These are phyloP conservation scores for Vaccinium macrocarpon DNA, from an alignment of 148 eudicot species.

Conservation along the genomic window DNA sequence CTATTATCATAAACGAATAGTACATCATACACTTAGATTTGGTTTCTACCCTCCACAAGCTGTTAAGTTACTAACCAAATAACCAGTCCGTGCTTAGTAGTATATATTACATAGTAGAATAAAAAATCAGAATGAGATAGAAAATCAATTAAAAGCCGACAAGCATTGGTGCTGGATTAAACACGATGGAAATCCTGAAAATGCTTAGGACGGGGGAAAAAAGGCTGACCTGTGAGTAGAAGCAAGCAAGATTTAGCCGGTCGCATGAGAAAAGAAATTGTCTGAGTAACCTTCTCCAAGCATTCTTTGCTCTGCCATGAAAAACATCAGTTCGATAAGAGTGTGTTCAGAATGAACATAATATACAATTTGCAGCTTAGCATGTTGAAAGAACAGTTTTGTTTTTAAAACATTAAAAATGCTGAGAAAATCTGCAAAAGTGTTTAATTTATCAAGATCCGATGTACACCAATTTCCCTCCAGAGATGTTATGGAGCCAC, in stretches of 20 bases:
- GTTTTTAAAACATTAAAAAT: not conserved
- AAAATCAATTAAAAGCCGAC: not conserved
- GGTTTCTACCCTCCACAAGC: not conserved
- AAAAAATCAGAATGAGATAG: not conserved
- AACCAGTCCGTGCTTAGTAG: not conserved
- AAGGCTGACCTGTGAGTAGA: slow-evolving; percentile 68
- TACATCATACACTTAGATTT: not conserved
- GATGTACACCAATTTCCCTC: not conserved
- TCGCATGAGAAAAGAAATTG: slow-evolving; percentile 58
- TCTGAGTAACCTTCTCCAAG: slow-evolving; percentile 75
- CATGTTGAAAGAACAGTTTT: not conserved
- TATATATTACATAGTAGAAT: not conserved
- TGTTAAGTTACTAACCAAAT: not conserved
- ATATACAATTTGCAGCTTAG: not conserved
- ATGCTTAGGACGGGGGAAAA: not conserved
- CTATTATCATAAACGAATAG: not conserved
- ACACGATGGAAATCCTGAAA: not conserved
- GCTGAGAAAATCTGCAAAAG: not conserved
- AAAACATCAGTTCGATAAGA: slow-evolving; percentile 8
- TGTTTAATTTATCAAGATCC: not conserved
- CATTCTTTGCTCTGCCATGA: slow-evolving; percentile 78
- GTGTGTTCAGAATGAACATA: not conserved
- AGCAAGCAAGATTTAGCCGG: slow-evolving; percentile 62
- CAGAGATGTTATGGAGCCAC: not conserved
- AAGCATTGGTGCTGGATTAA: not conserved